A percentile compares a stretch with the other conserved stretches of the same genome.
These are phyloP conservation scores for Monosporascus cannonballus DNA, from an alignment of 2,329 filamentous ascomycete species.

Conservation along the genomic window DNA sequence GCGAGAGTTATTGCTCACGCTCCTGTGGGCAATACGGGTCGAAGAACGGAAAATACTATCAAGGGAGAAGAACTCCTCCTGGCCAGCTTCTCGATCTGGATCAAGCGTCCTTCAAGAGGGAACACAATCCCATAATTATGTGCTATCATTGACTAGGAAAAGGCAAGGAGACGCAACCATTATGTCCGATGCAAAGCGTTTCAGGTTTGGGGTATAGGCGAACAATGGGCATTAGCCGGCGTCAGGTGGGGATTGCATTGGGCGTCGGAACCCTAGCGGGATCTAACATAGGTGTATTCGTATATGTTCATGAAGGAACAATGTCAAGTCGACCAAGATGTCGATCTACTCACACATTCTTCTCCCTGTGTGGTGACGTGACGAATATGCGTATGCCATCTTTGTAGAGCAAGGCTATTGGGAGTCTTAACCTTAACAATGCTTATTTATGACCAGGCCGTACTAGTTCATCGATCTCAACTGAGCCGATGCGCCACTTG, in stretches of 20 bases:
- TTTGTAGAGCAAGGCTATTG: background rate
- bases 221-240: background rate
- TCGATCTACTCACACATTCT: background rate
- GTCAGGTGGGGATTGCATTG: background rate
- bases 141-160: constrained; percentile 5
- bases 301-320: background rate
- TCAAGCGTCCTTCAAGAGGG: constrained; percentile 20
- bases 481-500: too few species aligned
- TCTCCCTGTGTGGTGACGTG: background rate
- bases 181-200: background rate
- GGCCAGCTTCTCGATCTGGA: constrained; percentile 18
- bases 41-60: constrained; percentile 25
- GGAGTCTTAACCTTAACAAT: too few species aligned
- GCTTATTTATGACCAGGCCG: too few species aligned
- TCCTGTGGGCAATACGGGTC: constrained; percentile 29
- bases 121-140: constrained; percentile 18
- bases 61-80: constrained; percentile 13
- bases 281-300: background rate
- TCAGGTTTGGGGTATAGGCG: background rate
- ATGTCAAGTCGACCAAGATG: background rate
- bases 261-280: background rate
- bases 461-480: too few species aligned
- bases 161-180: background rate
- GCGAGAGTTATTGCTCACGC: constrained; percentile 28
- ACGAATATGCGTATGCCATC: background rate